A percentile compares a stretch with the other conserved stretches of the same genome.
phyloP scores from a whole-genome alignment of 1,139 yeast genomes.

The Pichia sp. region DNA sequence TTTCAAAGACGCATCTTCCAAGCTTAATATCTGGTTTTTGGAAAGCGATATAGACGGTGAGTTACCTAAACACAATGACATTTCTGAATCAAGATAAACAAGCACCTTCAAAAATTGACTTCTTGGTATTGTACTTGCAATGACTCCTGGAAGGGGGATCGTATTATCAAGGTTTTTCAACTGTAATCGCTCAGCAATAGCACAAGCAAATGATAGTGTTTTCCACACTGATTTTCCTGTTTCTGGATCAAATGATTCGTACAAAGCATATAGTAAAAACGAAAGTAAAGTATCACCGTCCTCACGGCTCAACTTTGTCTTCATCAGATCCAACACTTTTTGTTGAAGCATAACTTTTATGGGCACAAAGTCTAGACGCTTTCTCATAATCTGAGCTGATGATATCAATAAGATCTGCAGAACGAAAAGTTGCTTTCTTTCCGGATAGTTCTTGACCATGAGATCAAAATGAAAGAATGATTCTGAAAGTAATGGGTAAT shows the following conservation, averaged over 20 bases:
- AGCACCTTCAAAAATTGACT: constrained; percentile 15
- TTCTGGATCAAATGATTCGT: constrained; percentile 24
- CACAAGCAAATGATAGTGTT: constrained; percentile 20
- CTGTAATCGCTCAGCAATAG: constrained; percentile 21
- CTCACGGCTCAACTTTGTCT: constrained; percentile 11
- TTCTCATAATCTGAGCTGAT: constrained; percentile 23
- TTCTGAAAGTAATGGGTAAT: constrained; percentile 20
- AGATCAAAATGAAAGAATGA: constrained; percentile 22
- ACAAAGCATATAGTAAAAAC: constrained; percentile 19
- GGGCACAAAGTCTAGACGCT: constrained; percentile 19
- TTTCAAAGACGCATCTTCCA: background rate
- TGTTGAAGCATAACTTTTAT: constrained; percentile 23
- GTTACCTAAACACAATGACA: constrained; percentile 18
- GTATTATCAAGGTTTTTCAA: constrained; percentile 15
- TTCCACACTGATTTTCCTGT: constrained; percentile 19
- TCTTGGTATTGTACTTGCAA: constrained; percentile 15
- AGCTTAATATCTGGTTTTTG: background rate
- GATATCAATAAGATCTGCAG: constrained; percentile 21
- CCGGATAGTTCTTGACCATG: constrained; percentile 20
- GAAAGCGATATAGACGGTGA: constrained; percentile 14
- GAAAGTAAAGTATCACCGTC: constrained; percentile 21
- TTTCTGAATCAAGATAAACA: constrained; percentile 14
- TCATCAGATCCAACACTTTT: constrained; percentile 18
- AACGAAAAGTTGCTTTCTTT: constrained; percentile 18
- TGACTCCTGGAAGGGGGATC: constrained; percentile 14